phyloP scores from a whole-genome alignment of 2,329 filamentous ascomycete genomes.

The Grosmannia serpens region DNA sequence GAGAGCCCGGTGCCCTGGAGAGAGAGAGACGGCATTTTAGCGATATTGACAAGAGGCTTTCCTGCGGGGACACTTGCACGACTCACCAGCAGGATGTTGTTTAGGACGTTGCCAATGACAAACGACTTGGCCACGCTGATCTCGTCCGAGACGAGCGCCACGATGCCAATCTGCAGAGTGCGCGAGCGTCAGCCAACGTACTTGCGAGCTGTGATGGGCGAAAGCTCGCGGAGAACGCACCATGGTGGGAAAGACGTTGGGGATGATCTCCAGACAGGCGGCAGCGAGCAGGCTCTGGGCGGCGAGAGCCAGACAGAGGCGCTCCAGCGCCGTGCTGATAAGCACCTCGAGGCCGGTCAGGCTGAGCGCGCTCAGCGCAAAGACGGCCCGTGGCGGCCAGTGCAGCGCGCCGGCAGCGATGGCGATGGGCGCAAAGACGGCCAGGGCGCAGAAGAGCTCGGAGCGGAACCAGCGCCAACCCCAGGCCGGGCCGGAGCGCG shows the following conservation, averaged over 20 bases:
- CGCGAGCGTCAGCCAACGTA: not conserved
- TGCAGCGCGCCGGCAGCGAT: not conserved
- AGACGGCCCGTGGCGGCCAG: not conserved
- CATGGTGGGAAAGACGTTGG: slow-evolving; percentile 1
- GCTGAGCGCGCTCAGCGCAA: slow-evolving; percentile 1
- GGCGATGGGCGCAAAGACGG: not conserved
- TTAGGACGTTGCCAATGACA: slow-evolving; percentile 5
- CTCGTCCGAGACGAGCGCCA: not conserved
- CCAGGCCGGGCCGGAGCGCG: not conserved
- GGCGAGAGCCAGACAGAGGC: not conserved
- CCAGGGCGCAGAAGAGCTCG: not conserved
- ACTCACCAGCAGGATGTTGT: slow-evolving; percentile 5
- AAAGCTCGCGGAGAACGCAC: not conserved
- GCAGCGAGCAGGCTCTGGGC: not conserved
- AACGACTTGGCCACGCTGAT: slow-evolving; percentile 5
- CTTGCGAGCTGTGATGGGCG: not conserved
- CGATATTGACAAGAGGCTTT: not conserved
- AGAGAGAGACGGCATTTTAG: not conserved
- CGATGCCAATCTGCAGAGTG: slow-evolving; percentile 3
- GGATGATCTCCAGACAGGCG: not conserved
- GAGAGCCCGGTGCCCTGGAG: slow-evolving; percentile 2
- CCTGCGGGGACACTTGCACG: not conserved
- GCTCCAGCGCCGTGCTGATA: slow-evolving; percentile 4
- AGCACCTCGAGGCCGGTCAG: slow-evolving; percentile 3
- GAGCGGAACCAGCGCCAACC: not conserved